Conservation (phyloP, 805 yeast genomes). For the Starmerella floricola region DNA sequence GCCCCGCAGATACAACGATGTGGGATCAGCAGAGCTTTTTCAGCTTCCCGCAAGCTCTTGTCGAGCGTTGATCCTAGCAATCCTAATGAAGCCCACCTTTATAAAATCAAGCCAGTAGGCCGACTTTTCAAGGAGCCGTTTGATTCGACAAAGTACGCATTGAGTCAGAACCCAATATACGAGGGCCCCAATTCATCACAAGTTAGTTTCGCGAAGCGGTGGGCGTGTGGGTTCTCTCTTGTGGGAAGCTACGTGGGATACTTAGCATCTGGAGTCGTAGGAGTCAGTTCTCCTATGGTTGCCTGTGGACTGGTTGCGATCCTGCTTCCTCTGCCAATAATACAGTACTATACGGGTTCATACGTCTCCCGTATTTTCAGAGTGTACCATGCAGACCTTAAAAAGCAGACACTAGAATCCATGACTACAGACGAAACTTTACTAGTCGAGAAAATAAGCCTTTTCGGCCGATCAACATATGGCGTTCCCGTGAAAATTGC, state of each 20-base stretch:
- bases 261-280: slow-evolving; percentile 34
- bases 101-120: slow-evolving; percentile 34
- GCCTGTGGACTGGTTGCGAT: slow-evolving; percentile 33
- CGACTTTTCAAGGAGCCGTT: slow-evolving; percentile 35
- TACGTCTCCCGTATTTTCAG: slow-evolving; percentile 64
- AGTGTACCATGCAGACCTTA: slow-evolving; percentile 43
- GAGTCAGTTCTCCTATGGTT: slow-evolving; percentile 41
- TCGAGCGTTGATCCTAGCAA: slow-evolving; percentile 26
- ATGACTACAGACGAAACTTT: slow-evolving; percentile 51
- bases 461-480: slow-evolving; percentile 54
- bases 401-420: slow-evolving; percentile 52
- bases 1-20: too few species aligned
- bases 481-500: slow-evolving; percentile 47
- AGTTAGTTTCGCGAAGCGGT: slow-evolving; percentile 49
- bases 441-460: slow-evolving; percentile 52
- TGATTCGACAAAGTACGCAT: slow-evolving; percentile 37
- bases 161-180: slow-evolving; percentile 52
- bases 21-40: neutral
- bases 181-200: slow-evolving; percentile 51
- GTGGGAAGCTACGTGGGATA: slow-evolving; percentile 54
- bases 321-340: slow-evolving; percentile 45
- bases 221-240: slow-evolving; percentile 48
- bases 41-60: neutral
- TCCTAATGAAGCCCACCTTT: slow-evolving; percentile 34
- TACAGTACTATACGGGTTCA: slow-evolving; percentile 44